phyloP scores from a whole-genome alignment of 2,329 filamentous ascomycete species.

The Tolypocladium album region DNA sequence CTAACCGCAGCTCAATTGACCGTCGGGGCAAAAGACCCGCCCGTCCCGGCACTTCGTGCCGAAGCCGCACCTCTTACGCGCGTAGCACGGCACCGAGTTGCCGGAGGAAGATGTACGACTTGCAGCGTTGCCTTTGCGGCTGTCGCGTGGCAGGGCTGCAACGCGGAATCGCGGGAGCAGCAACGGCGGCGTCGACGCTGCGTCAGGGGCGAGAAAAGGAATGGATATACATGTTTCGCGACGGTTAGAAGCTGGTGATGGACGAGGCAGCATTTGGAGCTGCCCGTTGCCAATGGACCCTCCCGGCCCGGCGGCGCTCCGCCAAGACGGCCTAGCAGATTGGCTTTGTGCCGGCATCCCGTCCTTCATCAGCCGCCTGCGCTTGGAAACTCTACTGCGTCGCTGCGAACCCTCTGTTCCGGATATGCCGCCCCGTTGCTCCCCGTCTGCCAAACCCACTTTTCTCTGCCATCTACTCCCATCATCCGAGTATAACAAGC shows the following conservation, averaged over 20 bases:
- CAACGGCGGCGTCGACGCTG: neutral
- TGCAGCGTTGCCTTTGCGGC: neutral
- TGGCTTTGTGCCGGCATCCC: too few species aligned
- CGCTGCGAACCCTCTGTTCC: neutral
- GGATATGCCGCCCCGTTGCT: too few species aligned
- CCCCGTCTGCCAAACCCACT: neutral
- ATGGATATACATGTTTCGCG: too few species aligned
- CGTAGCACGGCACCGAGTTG: neutral
- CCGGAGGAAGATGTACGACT: neutral
- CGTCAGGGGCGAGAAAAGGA: neutral
- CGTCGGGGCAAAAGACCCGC: too few species aligned
- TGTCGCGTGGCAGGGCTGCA: neutral
- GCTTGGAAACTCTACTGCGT: neutral
- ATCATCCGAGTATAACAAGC: neutral
- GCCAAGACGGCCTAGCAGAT: too few species aligned
- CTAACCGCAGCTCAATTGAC: too few species aligned
- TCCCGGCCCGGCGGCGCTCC: too few species aligned
- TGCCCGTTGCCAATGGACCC: too few species aligned
- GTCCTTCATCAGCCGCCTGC: neutral
- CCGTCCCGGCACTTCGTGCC: too few species aligned
- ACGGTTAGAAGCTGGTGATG: neutral
- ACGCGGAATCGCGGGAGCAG: neutral
- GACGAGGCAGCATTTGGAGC: neutral
- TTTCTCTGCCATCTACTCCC: neutral
- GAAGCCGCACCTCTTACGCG: neutral